phyloP scores from a whole-genome alignment of 129 eudicot species.

The Ambrosia trifida region DNA sequence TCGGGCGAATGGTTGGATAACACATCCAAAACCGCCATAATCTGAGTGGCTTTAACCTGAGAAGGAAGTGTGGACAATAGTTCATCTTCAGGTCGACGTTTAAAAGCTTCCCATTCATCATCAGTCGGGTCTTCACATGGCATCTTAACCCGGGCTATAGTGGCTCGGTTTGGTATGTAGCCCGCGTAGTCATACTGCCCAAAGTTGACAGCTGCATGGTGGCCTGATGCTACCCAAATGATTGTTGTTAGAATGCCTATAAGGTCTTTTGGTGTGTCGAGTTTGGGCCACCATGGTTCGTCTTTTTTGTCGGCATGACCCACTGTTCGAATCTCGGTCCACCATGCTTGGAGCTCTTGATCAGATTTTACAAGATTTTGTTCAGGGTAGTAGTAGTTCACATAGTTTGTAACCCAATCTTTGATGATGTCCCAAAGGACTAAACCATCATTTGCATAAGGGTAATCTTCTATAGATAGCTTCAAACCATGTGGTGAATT shows the following conservation, averaged over 20 bases:
- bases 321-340: slow-evolving; percentile 58
- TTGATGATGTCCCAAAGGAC: slow-evolving; percentile 39
- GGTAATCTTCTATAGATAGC: slow-evolving; percentile 72
- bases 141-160: slow-evolving; percentile 58
- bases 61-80: slow-evolving; percentile 50
- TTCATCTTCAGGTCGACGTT: slow-evolving; percentile 45
- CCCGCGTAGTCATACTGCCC: slow-evolving; percentile 76
- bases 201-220: slow-evolving; percentile 81
- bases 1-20: slow-evolving; percentile 70
- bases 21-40: slow-evolving; percentile 61
- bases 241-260: slow-evolving; percentile 57
- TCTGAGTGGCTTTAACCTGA: slow-evolving; percentile 47
- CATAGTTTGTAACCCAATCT: slow-evolving; percentile 63
- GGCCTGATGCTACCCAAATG: slow-evolving; percentile 73
- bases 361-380: slow-evolving; percentile 8
- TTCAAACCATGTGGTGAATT: slow-evolving; percentile 63
- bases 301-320: slow-evolving; percentile 33
- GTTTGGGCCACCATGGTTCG: slow-evolving; percentile 74
- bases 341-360: slow-evolving; percentile 53
- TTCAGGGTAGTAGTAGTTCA: slow-evolving; percentile 36
- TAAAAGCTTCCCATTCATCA: slow-evolving; percentile 45
- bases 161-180: slow-evolving; percentile 67
- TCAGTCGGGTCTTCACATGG: slow-evolving; percentile 63
- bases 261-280: slow-evolving; percentile 53
- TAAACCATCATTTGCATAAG: slow-evolving; percentile 53